Conservation (phyloP, 148 eudicot species). For the Hydrangea macrophylla region DNA sequence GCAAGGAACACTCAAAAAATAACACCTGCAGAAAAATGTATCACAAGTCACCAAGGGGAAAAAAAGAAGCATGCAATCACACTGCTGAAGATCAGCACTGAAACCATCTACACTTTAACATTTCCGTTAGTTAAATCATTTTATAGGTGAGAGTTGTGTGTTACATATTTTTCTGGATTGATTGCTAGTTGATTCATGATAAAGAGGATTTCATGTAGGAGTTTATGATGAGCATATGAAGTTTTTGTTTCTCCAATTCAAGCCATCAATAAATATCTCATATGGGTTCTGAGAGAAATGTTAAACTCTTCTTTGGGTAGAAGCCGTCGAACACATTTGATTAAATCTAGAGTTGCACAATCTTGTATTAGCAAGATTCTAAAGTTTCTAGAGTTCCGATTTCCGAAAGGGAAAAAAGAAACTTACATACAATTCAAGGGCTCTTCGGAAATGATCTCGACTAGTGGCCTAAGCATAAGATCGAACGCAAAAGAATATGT, state of each 20-base stretch:
- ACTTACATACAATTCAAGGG: too few relatives aligned
- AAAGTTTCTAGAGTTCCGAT: not conserved
- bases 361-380: not conserved
- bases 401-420: not conserved
- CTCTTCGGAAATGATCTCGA: too few relatives aligned
- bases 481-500: constrained; percentile 1
- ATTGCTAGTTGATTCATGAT: too few relatives aligned
- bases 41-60: too few relatives aligned
- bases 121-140: not conserved
- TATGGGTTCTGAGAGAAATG: too few relatives aligned
- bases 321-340: not conserved
- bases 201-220: too few relatives aligned
- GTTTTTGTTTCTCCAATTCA: not conserved
- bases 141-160: too few relatives aligned
- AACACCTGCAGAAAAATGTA: too few relatives aligned
- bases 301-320: not conserved
- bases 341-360: not conserved
- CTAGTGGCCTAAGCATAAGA: not conserved
- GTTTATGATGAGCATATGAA: not conserved
- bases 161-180: too few relatives aligned
- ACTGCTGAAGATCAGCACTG: not conserved
- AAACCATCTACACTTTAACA: too few relatives aligned
- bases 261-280: not conserved
- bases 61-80: too few relatives aligned
- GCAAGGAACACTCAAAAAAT: too few relatives aligned